Percentiles rank a stretch among this genome's conserved stretches.
Evolutionary conservation across 192 early-diverging fungal genomes (phyloP).

Genomic region (Diversispora eburnea): DNA sequence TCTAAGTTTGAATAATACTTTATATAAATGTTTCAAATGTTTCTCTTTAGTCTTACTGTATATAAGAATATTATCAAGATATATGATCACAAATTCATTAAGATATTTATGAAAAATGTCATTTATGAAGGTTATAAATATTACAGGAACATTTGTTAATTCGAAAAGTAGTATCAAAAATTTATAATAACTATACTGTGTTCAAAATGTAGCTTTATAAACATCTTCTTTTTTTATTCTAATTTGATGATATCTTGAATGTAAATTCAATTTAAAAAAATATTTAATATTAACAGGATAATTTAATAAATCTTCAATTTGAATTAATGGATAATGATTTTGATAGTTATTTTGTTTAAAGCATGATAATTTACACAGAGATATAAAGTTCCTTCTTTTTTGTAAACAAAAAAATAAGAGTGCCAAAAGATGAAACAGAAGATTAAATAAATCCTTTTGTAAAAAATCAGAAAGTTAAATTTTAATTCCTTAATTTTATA

Average conservation of each 20-base stretch:
- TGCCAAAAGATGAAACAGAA: conserved; percentile 11
- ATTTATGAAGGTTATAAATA: conserved; percentile 53
- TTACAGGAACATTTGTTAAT: conserved; percentile 53
- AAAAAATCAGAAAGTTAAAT: conserved; percentile 27
- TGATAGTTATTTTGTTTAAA: conserved; percentile 45
- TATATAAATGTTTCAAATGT: conserved; percentile 11
- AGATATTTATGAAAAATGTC: conserved; percentile 40
- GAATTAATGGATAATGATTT: conserved; percentile 41
- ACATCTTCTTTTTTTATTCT: conserved; percentile 31
- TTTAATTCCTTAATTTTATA: conserved; percentile 32
- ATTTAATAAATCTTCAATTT: conserved; percentile 31
- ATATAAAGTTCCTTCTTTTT: conserved; percentile 33
- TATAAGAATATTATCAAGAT: conserved; percentile 43
- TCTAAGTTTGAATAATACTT: conserved; percentile 23
- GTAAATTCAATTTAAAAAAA: conserved; percentile 32
- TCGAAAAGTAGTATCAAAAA: conserved; percentile 62
- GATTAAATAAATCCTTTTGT: conserved; percentile 24
- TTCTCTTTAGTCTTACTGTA: conserved; percentile 22
- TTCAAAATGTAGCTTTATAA: conserved; percentile 44
- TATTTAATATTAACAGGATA: not conserved
- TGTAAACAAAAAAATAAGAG: conserved; percentile 26
- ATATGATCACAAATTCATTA: conserved; percentile 35
- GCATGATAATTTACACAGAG: conserved; percentile 45
- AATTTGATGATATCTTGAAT: conserved; percentile 38
- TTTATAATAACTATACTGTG: conserved; percentile 45